Percentiles rank a stretch among this genome's conserved stretches.
Conservation (phyloP, 345 rosid species). For the Gossypium arboreum region DNA sequence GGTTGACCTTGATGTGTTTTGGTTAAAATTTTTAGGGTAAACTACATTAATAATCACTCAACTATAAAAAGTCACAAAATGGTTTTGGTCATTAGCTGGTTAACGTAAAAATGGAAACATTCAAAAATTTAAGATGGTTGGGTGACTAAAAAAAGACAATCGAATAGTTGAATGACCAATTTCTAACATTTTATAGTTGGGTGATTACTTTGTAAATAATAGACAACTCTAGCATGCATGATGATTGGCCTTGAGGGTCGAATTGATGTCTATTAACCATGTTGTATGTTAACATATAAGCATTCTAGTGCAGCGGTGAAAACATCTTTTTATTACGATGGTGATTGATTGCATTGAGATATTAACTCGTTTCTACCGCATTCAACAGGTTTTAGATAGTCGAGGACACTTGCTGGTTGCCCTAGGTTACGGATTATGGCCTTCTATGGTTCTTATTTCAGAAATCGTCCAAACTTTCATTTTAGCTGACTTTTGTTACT, state of each 20-base stretch:
- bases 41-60: no score
- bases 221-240: neutral
- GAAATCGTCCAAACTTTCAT: constrained; percentile 99
- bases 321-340: neutral
- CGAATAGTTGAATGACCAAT: no score
- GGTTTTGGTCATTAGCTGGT: neutral
- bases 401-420: constrained; percentile 93
- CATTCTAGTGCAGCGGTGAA: neutral
- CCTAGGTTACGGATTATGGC: constrained; percentile 97
- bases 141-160: no score
- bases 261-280: neutral
- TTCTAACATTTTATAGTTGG: no score
- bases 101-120: neutral
- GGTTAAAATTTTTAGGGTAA: neutral
- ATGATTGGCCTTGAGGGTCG: neutral
- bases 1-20: constrained; percentile 2
- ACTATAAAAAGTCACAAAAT: no score
- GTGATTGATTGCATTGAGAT: neutral
- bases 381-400: constrained; percentile 78
- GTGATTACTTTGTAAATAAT: neutral
- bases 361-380: neutral
- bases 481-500: constrained; percentile 97
- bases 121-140: no score
- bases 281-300: neutral
- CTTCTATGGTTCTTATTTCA: constrained; percentile 94